A percentile compares a stretch with the other conserved stretches of the same genome.
Evolutionary conservation across 805 yeast genomes (phyloP).

Genomic region (Martiniozyma abietophila): DNA sequence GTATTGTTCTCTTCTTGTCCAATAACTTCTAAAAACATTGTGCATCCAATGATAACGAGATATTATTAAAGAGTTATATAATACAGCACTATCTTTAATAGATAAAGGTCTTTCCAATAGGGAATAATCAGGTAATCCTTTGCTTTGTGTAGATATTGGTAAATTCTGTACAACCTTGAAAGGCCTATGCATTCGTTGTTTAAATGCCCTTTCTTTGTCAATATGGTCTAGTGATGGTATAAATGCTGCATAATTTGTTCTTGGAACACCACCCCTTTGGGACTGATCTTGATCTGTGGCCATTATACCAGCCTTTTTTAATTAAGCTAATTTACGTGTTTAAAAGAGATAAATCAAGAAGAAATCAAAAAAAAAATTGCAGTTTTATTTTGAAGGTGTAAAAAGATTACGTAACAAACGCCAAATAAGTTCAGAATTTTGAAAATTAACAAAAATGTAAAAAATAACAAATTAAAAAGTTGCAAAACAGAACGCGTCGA

Average conservation of each 20-base stretch:
- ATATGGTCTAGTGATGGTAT: conserved; percentile 25
- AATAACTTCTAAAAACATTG: conserved; percentile 65
- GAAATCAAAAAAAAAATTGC: too few relatives aligned
- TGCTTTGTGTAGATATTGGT: conserved; percentile 51
- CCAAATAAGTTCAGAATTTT: too few relatives aligned
- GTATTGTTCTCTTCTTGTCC: conserved; percentile 46
- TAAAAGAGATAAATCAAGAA: too few relatives aligned
- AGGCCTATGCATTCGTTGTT: conserved; percentile 37
- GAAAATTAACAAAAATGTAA: too few relatives aligned
- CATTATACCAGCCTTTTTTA: too few relatives aligned
- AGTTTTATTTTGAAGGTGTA: too few relatives aligned
- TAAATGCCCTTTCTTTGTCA: conserved; percentile 22
- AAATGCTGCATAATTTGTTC: conserved; percentile 19
- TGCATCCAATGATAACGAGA: conserved; percentile 65
- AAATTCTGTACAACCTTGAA: conserved; percentile 56
- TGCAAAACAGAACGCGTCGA: too few relatives aligned
- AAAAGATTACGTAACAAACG: too few relatives aligned
- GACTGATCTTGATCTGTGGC: neutral
- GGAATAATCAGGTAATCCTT: conserved; percentile 45
- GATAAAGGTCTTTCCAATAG: conserved; percentile 57
- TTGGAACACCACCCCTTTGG: neutral
- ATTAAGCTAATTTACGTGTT: too few relatives aligned
- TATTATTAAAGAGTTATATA: conserved; percentile 60
- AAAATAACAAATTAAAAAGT: too few relatives aligned
- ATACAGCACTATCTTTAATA: conserved; percentile 61